Conservation (phyloP, 805 yeast species). For the Alloascoidea africana region DNA sequence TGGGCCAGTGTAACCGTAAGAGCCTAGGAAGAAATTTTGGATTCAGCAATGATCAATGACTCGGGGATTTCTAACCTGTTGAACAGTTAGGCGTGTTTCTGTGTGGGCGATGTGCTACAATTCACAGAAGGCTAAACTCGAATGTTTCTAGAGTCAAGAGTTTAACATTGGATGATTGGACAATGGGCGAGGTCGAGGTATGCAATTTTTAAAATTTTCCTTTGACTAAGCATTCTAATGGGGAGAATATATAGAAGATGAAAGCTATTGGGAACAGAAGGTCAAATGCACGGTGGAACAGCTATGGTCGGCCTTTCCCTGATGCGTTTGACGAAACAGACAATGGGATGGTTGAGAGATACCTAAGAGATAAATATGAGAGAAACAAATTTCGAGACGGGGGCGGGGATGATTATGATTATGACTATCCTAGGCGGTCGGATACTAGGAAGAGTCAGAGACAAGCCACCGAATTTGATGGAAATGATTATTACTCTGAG, state of each 20-base stretch:
- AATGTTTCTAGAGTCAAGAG: constrained; percentile 56
- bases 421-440: too few relatives aligned
- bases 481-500: too few relatives aligned
- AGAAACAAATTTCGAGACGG: constrained; percentile 39
- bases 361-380: constrained; percentile 52
- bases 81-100: constrained; percentile 56
- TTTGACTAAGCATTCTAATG: too few relatives aligned
- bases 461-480: too few relatives aligned
- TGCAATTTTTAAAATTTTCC: constrained; percentile 9
- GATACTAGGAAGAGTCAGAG: too few relatives aligned
- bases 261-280: constrained; percentile 42
- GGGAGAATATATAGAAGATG: too few relatives aligned
- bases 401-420: too few relatives aligned
- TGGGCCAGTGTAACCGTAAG: too few relatives aligned
- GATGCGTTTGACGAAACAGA: constrained; percentile 60
- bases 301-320: constrained; percentile 53
- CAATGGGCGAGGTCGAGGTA: constrained; percentile 32
- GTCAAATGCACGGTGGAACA: constrained; percentile 52
- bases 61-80: too few relatives aligned
- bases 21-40: too few relatives aligned
- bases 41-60: too few relatives aligned
- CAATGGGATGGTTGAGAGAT: constrained; percentile 33
- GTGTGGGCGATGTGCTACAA: constrained; percentile 76
- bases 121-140: constrained; percentile 51
- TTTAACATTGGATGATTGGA: constrained; percentile 61